Percentiles rank a stretch among this genome's conserved stretches.
phyloP scores from a whole-genome alignment of 192 early-diverging fungal genomes.

The Linnemannia schmuckeri region DNA sequence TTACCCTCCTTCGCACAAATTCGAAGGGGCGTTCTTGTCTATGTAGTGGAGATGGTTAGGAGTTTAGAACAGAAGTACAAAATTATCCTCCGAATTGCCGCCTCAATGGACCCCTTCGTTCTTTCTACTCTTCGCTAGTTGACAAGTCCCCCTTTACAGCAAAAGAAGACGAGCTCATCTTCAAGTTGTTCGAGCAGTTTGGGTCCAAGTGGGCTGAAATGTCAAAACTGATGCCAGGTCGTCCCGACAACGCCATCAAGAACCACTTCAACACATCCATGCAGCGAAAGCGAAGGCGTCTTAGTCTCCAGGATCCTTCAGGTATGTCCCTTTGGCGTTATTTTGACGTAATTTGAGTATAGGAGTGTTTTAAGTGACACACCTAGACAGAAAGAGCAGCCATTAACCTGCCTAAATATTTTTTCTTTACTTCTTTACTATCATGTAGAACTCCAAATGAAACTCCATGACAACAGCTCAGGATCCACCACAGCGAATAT shows the following conservation, averaged over 20 bases:
- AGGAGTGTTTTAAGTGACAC: neutral
- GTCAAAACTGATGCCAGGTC: slow-evolving; percentile 57
- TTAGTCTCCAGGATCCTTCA: slow-evolving; percentile 47
- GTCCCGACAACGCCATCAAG: slow-evolving; percentile 55
- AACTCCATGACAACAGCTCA: slow-evolving; percentile 18
- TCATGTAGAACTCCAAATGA: slow-evolving; percentile 52
- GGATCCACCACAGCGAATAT: slow-evolving; percentile 13
- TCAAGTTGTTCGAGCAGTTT: slow-evolving; percentile 46
- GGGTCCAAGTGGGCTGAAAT: slow-evolving; percentile 57
- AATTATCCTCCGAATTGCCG: neutral
- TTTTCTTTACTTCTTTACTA: neutral
- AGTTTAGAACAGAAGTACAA: neutral
- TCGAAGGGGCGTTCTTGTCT: neutral
- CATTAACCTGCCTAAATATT: neutral
- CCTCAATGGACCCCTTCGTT: neutral
- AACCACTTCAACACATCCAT: slow-evolving; percentile 57
- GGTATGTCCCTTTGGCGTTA: slow-evolving; percentile 7
- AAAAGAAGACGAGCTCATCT: slow-evolving; percentile 46
- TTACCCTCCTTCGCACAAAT: neutral
- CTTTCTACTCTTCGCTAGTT: slow-evolving; percentile 11
- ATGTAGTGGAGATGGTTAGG: neutral
- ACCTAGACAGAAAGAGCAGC: neutral
- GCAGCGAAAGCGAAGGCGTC: slow-evolving; percentile 52
- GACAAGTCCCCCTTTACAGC: slow-evolving; percentile 54
- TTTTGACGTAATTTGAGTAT: neutral